Conservation (phyloP, 164 flowering plant species). For the Berberis thunbergii region DNA sequence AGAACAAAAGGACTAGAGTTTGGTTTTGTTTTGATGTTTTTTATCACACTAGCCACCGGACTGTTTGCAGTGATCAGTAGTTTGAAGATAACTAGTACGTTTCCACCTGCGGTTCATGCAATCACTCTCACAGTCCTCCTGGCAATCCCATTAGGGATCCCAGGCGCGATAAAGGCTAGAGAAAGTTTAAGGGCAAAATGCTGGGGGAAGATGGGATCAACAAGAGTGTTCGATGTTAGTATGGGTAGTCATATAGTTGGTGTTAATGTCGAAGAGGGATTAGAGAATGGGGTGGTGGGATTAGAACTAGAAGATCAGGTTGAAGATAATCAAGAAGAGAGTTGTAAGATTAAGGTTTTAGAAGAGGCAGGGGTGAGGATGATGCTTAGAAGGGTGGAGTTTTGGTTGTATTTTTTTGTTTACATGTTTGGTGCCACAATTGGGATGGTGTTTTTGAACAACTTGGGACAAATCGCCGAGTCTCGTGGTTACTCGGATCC, state of each 20-base stretch:
- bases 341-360: constrained; percentile 7
- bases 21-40: constrained; percentile 41
- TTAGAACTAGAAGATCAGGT: neutral
- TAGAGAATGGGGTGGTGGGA: constrained; percentile 9
- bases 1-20: constrained; percentile 7
- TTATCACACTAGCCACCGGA: constrained; percentile 53
- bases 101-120: constrained; percentile 10
- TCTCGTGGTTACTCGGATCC: constrained; percentile 53
- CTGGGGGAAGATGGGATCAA: constrained; percentile 14
- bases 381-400: constrained; percentile 63
- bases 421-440: constrained; percentile 73
- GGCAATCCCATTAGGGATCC: constrained; percentile 32
- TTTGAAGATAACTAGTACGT: constrained; percentile 10
- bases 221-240: constrained; percentile 18
- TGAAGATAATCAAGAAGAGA: neutral
- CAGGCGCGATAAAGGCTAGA: constrained; percentile 18
- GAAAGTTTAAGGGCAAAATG: constrained; percentile 10
- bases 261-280: too few species aligned
- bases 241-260: neutral
- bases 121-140: constrained; percentile 29
- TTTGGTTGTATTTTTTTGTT: constrained; percentile 85
- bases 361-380: constrained; percentile 53
- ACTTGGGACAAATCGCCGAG: constrained; percentile 89
- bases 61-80: constrained; percentile 44
- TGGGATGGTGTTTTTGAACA: constrained; percentile 75